These are phyloP conservation scores for Ustilago hordei DNA, from an alignment of 1,284 basidiomycete genomes.

Conservation along the genomic window DNA sequence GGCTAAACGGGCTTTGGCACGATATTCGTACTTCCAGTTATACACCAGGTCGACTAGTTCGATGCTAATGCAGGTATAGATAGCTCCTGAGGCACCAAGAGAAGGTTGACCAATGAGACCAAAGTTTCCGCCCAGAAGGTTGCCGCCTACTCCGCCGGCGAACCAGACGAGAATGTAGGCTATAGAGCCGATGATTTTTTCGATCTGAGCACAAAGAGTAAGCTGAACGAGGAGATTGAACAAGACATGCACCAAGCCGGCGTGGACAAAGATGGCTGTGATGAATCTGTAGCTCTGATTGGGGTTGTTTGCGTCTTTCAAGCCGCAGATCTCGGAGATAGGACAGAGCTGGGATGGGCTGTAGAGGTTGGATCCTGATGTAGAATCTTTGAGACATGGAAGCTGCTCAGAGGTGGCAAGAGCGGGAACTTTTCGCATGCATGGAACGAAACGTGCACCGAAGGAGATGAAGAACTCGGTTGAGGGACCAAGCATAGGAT, in stretches of 20 bases:
- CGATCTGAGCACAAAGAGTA: constrained; percentile 80
- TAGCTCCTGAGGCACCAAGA: constrained; percentile 89
- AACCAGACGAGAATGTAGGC: constrained; percentile 87
- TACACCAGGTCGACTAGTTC: constrained; percentile 84
- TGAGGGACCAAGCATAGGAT: constrained; percentile 92
- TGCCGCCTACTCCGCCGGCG: constrained; percentile 86
- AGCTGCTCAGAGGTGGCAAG: constrained; percentile 72
- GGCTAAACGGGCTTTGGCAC: constrained; percentile 73
- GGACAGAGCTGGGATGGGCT: constrained; percentile 75
- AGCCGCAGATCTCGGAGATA: constrained; percentile 86
- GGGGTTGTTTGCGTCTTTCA: constrained; percentile 75
- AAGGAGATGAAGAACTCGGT: constrained; percentile 84
- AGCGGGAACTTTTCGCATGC: constrained; percentile 77
- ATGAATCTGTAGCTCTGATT: constrained; percentile 86
- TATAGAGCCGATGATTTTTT: constrained; percentile 74
- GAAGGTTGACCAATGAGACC: constrained; percentile 88
- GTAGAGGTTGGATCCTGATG: constrained; percentile 66
- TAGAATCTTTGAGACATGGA: constrained; percentile 75
- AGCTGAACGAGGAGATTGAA: constrained; percentile 91
- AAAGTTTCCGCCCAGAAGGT: constrained; percentile 83
- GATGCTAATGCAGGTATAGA: constrained; percentile 90
- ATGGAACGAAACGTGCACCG: constrained; percentile 88
- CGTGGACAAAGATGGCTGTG: constrained; percentile 80
- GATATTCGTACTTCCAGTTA: constrained; percentile 82
- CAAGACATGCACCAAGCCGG: constrained; percentile 83